Evolutionary conservation across 345 rosid species (phyloP).

Genomic region (Bruguiera sexangula): DNA sequence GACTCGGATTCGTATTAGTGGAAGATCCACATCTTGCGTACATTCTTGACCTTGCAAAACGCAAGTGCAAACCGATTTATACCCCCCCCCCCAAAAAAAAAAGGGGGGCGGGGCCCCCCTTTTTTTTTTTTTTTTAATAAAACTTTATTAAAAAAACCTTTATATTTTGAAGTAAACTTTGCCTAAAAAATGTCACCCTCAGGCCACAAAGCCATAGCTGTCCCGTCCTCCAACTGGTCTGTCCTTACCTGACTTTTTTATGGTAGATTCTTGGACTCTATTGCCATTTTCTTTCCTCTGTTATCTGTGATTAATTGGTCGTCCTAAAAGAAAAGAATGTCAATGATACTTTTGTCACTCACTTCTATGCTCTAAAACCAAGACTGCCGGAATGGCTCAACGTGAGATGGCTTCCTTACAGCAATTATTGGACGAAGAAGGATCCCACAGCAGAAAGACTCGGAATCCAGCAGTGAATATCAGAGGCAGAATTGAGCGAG

Average conservation of each 20-base stretch:
- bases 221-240: conserved; percentile 20
- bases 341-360: conserved; percentile 13
- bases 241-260: neutral
- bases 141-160: too few species aligned
- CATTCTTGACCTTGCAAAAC: too few species aligned
- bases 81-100: too few species aligned
- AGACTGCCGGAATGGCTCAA: neutral
- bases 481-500: conserved; percentile 8
- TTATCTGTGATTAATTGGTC: conserved; percentile 10
- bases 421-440: conserved; percentile 45
- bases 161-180: neutral
- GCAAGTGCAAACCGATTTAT: too few species aligned
- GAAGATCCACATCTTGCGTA: too few species aligned
- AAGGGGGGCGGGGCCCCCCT: too few species aligned
- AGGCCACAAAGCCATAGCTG: too few species aligned
- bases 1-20: too few species aligned
- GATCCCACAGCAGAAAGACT: conserved; percentile 23
- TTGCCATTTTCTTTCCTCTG: conserved; percentile 7
- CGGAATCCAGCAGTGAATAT: conserved; percentile 9
- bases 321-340: conserved; percentile 25
- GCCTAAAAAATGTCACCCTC: conserved; percentile 1
- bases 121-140: too few species aligned
- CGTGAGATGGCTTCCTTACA: conserved; percentile 40
- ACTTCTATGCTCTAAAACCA: conserved; percentile 13
- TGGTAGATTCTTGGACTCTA: neutral